Evolutionary conservation across 768 basidiomycete genomes (phyloP).

Genomic region (Mycena galericulata): DNA sequence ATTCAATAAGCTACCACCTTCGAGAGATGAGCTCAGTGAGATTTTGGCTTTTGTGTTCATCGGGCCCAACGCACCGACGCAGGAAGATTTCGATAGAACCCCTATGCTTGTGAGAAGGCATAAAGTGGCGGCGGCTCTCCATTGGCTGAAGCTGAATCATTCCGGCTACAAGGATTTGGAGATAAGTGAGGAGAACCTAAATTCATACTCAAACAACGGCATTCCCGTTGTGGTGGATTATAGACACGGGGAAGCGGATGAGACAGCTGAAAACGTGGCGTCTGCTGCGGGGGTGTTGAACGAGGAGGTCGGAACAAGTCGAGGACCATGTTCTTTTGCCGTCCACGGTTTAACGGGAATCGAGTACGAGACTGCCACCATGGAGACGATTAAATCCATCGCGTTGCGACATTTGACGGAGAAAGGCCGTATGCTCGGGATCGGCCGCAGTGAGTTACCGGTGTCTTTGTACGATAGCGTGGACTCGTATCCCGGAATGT

Average conservation of each 20-base stretch:
- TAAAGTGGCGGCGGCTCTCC: conserved; percentile 21
- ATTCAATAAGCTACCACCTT: conserved; percentile 41
- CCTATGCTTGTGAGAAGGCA: conserved; percentile 33
- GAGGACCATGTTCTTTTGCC: conserved; percentile 49
- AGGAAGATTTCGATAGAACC: background rate
- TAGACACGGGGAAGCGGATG: background rate
- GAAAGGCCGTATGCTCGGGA: conserved; percentile 33
- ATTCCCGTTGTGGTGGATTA: conserved; percentile 26
- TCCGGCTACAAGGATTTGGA: conserved; percentile 20
- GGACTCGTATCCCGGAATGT: conserved; percentile 50
- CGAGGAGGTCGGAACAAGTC: conserved; percentile 35
- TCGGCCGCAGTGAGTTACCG: conserved; percentile 35
- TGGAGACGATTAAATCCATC: conserved; percentile 34
- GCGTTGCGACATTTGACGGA: conserved; percentile 40
- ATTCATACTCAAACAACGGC: conserved; percentile 20
- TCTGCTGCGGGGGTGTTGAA: background rate
- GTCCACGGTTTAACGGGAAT: conserved; percentile 51
- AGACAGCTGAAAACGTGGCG: background rate
- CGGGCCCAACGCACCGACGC: background rate
- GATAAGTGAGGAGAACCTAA: conserved; percentile 17
- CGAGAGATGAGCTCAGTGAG: conserved; percentile 38
- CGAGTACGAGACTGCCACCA: conserved; percentile 28
- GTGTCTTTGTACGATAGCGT: conserved; percentile 45
- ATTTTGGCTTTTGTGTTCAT: conserved; percentile 31
- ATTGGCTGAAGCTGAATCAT: conserved; percentile 33